Base-by-base conservation (phyloP, 2,329 filamentous ascomycete genomes). In the Fusarium clavum region DNA sequence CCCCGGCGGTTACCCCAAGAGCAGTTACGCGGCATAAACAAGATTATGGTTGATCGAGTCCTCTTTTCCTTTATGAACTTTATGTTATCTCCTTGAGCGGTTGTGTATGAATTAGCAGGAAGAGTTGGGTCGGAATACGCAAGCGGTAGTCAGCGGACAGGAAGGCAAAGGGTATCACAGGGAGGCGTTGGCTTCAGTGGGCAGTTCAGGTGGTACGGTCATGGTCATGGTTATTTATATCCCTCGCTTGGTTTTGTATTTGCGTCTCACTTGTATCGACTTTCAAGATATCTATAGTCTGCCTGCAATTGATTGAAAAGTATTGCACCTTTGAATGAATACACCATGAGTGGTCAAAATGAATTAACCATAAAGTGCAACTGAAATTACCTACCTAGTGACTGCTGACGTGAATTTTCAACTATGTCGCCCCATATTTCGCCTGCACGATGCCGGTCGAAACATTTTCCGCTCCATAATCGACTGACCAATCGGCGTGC, bases 1-100 rank as follows among this genome's bases (percentile, higher is more conserved):
- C 20, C 91, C 91, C 6, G 91, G 91, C 13, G 85, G 90, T 71
- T 94, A 86, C 75, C 89, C 89, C 11, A 83, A 79, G 68, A 77
- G 66, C 57, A 71, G 81, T 67, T 73, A 90, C 20, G 49, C 49
- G 83, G 61, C 86, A 75, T 77, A 82, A 82, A 24, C 30, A 62
- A 85, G 70, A 2, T 76, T n/a, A 77, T n/a, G 86, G 46, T 77
- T 25, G 57, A 25, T 48, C 45, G 48, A 24, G 52, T 54, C 61
- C 38, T 53, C 29, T 29, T 64, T 72, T 68, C 54, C n/a, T 49
- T 52, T 60, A n/a, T 48, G 45, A 48, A 45, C 40, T 24, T 20
- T 40, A 57, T 63, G 32, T 56, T 25, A 27, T 64, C 57, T 71
- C 57, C 54, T 58, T 52, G 38, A 34, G 43, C 27, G 60, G 61